These are phyloP conservation scores for Lentinula raphanica DNA, from an alignment of 768 basidiomycete genomes.

Conservation along the genomic window DNA sequence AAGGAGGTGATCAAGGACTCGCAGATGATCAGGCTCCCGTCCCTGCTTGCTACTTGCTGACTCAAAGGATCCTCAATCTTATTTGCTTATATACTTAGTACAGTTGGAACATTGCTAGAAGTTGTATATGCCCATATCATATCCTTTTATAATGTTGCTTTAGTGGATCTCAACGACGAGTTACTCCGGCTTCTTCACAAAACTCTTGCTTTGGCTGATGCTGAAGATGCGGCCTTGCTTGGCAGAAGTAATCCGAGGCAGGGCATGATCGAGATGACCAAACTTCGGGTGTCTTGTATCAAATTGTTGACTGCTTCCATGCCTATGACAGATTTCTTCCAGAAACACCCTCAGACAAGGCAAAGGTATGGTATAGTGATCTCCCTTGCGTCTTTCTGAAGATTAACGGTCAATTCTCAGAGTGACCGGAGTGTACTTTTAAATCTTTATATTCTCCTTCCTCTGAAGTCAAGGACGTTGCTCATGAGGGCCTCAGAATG, in stretches of 20 bases:
- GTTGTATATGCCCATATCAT: too few relatives aligned
- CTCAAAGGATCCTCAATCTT: too few relatives aligned
- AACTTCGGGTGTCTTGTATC: conserved; percentile 91
- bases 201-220: conserved; percentile 91
- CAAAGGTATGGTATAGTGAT: conserved; percentile 58
- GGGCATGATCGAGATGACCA: conserved; percentile 73
- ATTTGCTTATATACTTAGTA: too few relatives aligned
- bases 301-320: conserved; percentile 90
- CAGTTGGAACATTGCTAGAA: too few relatives aligned
- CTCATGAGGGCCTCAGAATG: conserved; percentile 87
- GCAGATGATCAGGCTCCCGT: too few relatives aligned
- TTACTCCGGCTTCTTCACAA: conserved; percentile 88
- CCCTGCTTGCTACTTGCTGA: too few relatives aligned
- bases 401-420: conserved; percentile 36
- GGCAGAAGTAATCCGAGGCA: conserved; percentile 74
- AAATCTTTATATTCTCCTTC: conserved; percentile 94
- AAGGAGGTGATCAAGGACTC: too few relatives aligned
- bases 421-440: conserved; percentile 96
- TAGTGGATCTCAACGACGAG: conserved; percentile 90
- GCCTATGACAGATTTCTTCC: conserved; percentile 91
- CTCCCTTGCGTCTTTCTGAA: too few relatives aligned
- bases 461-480: conserved; percentile 89
- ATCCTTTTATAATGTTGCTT: too few relatives aligned
- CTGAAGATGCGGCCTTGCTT: conserved; percentile 81
- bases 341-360: conserved; percentile 75